phyloP scores from a whole-genome alignment of 2,329 filamentous ascomycete species.

The Xylaria sp. region DNA sequence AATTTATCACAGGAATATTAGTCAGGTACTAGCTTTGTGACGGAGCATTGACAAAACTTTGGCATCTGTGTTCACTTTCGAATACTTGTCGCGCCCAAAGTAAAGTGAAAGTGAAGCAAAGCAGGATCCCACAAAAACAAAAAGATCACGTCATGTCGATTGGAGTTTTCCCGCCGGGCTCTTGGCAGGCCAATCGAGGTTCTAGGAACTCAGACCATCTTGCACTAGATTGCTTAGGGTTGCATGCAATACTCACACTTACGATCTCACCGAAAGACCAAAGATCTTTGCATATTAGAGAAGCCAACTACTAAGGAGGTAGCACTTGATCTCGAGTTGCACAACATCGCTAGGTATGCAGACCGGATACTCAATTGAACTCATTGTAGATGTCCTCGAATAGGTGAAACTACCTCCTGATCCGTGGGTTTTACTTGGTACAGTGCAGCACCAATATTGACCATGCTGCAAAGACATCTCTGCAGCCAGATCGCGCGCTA shows the following conservation, averaged over 20 bases:
- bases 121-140: neutral
- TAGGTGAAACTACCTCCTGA: neutral
- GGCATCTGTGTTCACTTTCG: neutral
- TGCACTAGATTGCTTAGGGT: conserved; percentile 8
- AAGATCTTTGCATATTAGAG: conserved; percentile 11
- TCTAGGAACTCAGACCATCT: conserved; percentile 3
- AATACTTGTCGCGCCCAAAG: neutral
- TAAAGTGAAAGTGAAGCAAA: conserved; percentile 17
- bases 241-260: conserved; percentile 8
- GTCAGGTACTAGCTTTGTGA: neutral
- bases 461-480: conserved; percentile 4
- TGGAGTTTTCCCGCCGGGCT: conserved; percentile 17
- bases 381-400: conserved; percentile 1
- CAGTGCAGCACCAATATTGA: neutral
- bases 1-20: neutral
- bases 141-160: conserved; percentile 16
- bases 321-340: conserved; percentile 12
- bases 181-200: conserved; percentile 14
- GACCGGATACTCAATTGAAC: neutral
- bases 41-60: neutral
- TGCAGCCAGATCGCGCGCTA: conserved; percentile 18
- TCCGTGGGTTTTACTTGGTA: conserved; percentile 4
- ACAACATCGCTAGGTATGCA: conserved; percentile 21
- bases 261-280: conserved; percentile 18
- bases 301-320: conserved; percentile 2